Base-by-base conservation (phyloP, 2,329 filamentous ascomycete species). In the Fusarium sp. region DNA sequence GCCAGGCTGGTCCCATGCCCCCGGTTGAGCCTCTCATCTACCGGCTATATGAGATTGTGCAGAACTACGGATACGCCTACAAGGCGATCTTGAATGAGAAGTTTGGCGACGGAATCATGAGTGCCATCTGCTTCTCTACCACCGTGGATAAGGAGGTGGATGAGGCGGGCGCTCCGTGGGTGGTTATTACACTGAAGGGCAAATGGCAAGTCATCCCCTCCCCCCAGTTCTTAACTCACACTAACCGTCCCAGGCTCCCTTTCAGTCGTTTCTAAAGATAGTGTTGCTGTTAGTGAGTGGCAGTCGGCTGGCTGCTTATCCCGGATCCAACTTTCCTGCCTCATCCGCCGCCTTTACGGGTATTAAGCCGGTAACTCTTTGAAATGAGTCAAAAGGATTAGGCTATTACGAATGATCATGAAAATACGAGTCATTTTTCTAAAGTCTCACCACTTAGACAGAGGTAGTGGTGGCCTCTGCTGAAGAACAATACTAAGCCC, bases 81-180 rank as follows among this genome's bases (percentile, higher is more conserved):
- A 98, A 98, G 88, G 95, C 95, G 1, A 90, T 98, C 6, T 81
- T 98, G 82, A 98, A 98, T 77, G 96, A 98, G 88, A 98, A 98
- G 87, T 95, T 94, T 80, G 93, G 93, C 0, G 93, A 95, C 80
- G 96, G 96, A 1, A 98, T 98, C 80, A 98, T 98, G 96, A 97
- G 94, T 80, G 96, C 95, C 1, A 98, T 98, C 79, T 91, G 91
- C 17, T 98, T 98, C 82, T 93, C 91, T 61, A 97, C 94, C 0
- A 94, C 94, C 80, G 93, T 98, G 3, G 94, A 98, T 82, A 97
- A 97, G 89, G 96, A 98, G 88, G 91, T 92, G 1, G 96, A 98
- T 81, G 91, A 93, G 69, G 90, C 93, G 78, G 95, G 95, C 5
- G 88, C 90, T 62, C 87, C 92, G 8, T 98, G 94, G 94, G 94